Evolutionary conservation across 805 yeast genomes (phyloP).

Genomic region (Hanseniaspora valbyensis): DNA sequence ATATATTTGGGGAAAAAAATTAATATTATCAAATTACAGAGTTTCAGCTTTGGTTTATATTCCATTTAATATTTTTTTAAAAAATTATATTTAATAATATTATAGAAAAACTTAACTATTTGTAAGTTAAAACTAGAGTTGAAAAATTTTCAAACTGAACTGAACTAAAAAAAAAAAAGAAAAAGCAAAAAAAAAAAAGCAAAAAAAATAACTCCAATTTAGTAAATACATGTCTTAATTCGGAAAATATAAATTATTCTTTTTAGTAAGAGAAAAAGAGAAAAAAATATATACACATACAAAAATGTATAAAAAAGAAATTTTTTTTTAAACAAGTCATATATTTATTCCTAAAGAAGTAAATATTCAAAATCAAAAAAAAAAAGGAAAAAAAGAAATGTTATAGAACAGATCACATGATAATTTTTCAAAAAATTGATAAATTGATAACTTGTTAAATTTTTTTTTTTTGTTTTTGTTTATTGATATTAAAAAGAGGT

Average conservation of each 20-base stretch:
- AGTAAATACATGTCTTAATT: background rate
- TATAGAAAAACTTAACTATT: background rate
- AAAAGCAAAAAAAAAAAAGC: background rate
- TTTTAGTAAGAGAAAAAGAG: background rate
- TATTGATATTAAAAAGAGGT: slow-evolving; percentile 26
- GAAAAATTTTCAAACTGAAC: background rate
- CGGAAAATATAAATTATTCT: too few relatives aligned
- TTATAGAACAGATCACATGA: slow-evolving; percentile 5
- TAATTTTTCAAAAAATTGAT: too few relatives aligned
- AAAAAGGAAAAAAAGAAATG: slow-evolving; percentile 14
- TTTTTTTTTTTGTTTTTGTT: too few relatives aligned
- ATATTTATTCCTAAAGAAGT: background rate
- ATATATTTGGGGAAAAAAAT: too few relatives aligned
- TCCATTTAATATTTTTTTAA: too few relatives aligned
- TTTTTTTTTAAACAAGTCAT: background rate
- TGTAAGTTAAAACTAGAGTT: background rate
- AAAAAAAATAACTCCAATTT: background rate
- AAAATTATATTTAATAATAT: background rate
- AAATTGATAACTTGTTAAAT: too few relatives aligned
- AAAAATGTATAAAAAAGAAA: background rate
- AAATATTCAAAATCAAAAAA: slow-evolving; percentile 12
- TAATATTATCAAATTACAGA: too few relatives aligned
- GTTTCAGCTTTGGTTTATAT: too few relatives aligned
- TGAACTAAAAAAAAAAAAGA: background rate
- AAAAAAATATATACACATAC: background rate